Percentiles rank a stretch among this genome's conserved stretches.
Conservation (phyloP, 169 alveolate genomes). For the Cyclospora cayetanensis region DNA sequence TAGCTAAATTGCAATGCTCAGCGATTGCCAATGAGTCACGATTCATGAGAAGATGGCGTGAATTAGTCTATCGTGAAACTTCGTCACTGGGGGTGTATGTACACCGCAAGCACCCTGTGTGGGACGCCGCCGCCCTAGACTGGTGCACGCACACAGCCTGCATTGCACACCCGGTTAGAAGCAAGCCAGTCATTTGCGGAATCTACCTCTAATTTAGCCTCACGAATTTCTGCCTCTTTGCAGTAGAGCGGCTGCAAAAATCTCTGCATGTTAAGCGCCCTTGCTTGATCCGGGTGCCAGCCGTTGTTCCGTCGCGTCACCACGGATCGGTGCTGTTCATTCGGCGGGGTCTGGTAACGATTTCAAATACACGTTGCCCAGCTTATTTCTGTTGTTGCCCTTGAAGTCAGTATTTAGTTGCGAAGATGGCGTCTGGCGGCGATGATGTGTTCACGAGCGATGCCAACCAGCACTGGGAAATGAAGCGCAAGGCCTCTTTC, state of each 20-base stretch:
- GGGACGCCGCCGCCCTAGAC: not conserved
- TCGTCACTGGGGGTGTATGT: too few relatives aligned
- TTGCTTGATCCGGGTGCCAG: too few relatives aligned
- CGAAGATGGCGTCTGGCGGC: constrained; percentile 46
- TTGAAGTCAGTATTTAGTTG: too few relatives aligned
- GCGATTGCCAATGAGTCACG: too few relatives aligned
- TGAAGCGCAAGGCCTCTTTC: constrained; percentile 85
- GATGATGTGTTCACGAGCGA: constrained; percentile 50
- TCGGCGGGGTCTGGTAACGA: too few relatives aligned
- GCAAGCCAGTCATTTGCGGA: not conserved
- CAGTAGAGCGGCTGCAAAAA: not conserved
- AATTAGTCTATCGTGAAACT: too few relatives aligned
- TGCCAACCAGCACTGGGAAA: constrained; percentile 77
- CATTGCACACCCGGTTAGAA: not conserved
- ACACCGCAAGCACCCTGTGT: not conserved
- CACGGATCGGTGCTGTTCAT: too few relatives aligned
- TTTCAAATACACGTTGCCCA: too few relatives aligned
- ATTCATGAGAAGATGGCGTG: too few relatives aligned
- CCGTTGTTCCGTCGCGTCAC: too few relatives aligned
- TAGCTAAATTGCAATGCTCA: too few relatives aligned
- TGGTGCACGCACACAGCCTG: not conserved
- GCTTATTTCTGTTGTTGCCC: not conserved
- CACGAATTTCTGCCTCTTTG: not conserved
- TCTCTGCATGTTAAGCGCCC: not conserved
- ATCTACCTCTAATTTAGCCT: not conserved